Percentiles rank a stretch among this genome's conserved stretches.
Evolutionary conservation across 768 basidiomycete genomes (phyloP).

Genomic region (Hericium erinaceus): DNA sequence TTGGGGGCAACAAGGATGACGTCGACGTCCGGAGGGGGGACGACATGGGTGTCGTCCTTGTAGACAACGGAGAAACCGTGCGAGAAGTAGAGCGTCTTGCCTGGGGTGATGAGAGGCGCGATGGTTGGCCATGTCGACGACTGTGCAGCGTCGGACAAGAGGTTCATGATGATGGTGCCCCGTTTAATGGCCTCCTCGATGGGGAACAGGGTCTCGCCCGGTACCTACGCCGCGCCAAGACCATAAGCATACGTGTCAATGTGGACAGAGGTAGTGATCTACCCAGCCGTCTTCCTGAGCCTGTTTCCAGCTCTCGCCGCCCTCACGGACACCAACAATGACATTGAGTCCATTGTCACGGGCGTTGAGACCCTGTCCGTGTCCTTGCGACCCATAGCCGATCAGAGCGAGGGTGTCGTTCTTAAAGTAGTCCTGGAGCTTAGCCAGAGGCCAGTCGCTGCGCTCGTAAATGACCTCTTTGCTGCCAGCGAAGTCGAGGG

Average conservation of each 20-base stretch:
- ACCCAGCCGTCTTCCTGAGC: conserved; percentile 96
- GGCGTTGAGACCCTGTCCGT: conserved; percentile 97
- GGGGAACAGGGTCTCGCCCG: conserved; percentile 95
- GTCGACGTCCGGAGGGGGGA: conserved; percentile 89
- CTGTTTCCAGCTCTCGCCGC: conserved; percentile 94
- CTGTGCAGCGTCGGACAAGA: conserved; percentile 98
- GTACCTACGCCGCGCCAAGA: conserved; percentile 43
- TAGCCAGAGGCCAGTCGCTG: conserved; percentile 94
- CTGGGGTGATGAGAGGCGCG: conserved; percentile 95
- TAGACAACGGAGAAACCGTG: conserved; percentile 99
- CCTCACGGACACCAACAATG: conserved; percentile 95
- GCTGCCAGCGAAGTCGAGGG: conserved; percentile 92
- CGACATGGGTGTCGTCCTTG: conserved; percentile 92
- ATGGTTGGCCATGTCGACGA: conserved; percentile 87
- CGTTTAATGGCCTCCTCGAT: conserved; percentile 95
- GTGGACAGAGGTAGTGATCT: conserved; percentile 16
- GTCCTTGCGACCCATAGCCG: conserved; percentile 97
- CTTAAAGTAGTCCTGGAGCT: conserved; percentile 99
- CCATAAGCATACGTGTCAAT: neutral
- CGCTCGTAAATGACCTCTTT: conserved; percentile 93
- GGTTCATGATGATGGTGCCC: conserved; percentile 99
- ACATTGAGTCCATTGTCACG: conserved; percentile 99
- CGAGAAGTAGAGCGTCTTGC: conserved; percentile 99
- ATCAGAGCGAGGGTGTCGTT: conserved; percentile 98
- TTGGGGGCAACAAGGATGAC: conserved; percentile 99